Evolutionary conservation across 2,329 filamentous ascomycete species (phyloP), one percentile per base, ranked within the genome.

Genomic region (Alternaria alternata): DNA sequence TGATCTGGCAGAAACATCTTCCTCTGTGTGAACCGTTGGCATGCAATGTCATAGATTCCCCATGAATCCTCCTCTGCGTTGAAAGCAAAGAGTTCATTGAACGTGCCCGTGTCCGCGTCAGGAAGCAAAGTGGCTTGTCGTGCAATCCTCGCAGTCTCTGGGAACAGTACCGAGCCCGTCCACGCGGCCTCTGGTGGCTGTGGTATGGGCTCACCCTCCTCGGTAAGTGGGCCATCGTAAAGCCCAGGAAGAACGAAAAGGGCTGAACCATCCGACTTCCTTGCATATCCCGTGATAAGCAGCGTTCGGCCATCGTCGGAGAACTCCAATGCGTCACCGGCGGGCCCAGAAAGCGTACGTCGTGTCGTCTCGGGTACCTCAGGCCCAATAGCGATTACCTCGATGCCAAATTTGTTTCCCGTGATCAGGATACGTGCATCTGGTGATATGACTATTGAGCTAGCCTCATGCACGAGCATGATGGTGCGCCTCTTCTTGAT

Each of bases 391-490:
- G 92, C 91, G 28, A 91, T 89, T 0, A 97, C 91, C 76, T 97
- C 93, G 63, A 97, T 94, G n/a, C 91, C 92, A 56, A 91, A 91
- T 72, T 93, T 89, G 77, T 94, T 96, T 7, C 93, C 93, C 16
- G 92, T 90, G 24, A 93, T 93, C 46, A 97, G 80, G 14, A 97
- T 91, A 43, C 89, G 88, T 24, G 92, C 92, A 64, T 90, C 91
- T 1, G 93, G 92, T 0, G 93, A 94, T 30, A 97, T 81, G 16
- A 91, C 89, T 65, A 97, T 90, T 14, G 92, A 88, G 55, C 89
- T 87, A 8, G 93, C 92, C 56, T 88, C 87, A 75, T 95, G 89
- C 70, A 94, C 91, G 62, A 97, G 83, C 46, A 91, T 86, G 57
- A 97, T 85, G 32, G 90, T 90, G 72, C 90, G 86, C 63, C 91